Percentiles rank a stretch among this genome's conserved stretches.
These are phyloP conservation scores for Talaromyces proteolyticus DNA, from an alignment of 495 filamentous ascomycete genomes.

Conservation along the genomic window DNA sequence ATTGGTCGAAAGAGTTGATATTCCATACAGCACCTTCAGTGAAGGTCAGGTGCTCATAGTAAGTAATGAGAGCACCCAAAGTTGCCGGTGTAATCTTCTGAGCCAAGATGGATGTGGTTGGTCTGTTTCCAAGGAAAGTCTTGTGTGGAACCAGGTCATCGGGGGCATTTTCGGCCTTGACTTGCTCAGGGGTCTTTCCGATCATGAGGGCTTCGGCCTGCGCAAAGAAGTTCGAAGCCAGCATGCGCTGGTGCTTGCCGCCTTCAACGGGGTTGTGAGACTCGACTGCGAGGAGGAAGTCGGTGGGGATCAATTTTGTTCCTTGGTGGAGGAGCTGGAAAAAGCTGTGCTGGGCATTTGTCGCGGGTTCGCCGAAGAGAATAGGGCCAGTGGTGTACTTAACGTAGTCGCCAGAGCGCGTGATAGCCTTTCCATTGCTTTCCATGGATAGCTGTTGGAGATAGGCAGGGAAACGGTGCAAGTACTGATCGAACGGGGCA, in stretches of 20 bases:
- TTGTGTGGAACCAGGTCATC: slow-evolving; percentile 91
- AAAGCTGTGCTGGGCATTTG: slow-evolving; percentile 99
- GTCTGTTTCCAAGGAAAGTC: slow-evolving; percentile 96
- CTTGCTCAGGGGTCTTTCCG: slow-evolving; percentile 86
- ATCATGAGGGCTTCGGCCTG: slow-evolving; percentile 98
- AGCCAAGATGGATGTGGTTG: slow-evolving; percentile 90
- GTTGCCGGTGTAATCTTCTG: slow-evolving; percentile 92
- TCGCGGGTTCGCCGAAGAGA: slow-evolving; percentile 95
- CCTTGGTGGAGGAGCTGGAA: slow-evolving; percentile 99
- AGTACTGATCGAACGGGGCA: slow-evolving; percentile 97
- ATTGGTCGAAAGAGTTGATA: slow-evolving; percentile 99
- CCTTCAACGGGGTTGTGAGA: slow-evolving; percentile 91
- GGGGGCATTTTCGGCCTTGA: slow-evolving; percentile 81
- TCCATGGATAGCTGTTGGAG: slow-evolving; percentile 99
- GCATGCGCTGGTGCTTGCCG: slow-evolving; percentile 96
- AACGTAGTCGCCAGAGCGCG: slow-evolving; percentile 81
- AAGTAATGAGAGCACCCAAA: slow-evolving; percentile 91
- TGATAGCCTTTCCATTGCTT: slow-evolving; percentile 98
- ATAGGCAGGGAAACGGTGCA: slow-evolving; percentile 98
- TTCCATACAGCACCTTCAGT: slow-evolving; percentile 98
- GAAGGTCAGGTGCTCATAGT: slow-evolving; percentile 98
- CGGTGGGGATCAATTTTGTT: slow-evolving; percentile 95
- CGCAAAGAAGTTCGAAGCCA: slow-evolving; percentile 97
- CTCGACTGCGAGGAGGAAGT: slow-evolving; percentile 94
- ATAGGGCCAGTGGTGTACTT: slow-evolving; percentile 96